These are phyloP conservation scores for Perkinsus marinus DNA, from an alignment of 169 alveolate genomes.

Conservation along the genomic window DNA sequence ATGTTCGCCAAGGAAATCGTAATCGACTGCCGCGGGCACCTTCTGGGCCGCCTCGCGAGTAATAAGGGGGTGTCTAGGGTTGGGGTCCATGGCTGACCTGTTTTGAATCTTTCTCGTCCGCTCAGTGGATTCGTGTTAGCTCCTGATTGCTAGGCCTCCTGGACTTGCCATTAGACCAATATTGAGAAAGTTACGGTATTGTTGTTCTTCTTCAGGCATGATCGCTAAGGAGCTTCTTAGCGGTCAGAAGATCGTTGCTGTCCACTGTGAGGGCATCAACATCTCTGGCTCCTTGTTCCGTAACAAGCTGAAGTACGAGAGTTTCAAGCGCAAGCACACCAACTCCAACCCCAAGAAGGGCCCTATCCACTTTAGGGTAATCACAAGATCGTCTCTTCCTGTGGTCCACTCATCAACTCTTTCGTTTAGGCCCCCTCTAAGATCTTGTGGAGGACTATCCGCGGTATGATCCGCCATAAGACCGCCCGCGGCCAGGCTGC, in stretches of 20 bases:
- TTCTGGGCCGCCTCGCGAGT: constrained; percentile 93
- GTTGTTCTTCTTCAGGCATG: constrained; percentile 64
- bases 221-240: constrained; percentile 93
- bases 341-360: constrained; percentile 92
- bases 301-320: constrained; percentile 80
- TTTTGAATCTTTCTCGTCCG: not conserved
- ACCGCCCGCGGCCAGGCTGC: constrained; percentile 95
- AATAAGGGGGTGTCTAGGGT: not conserved
- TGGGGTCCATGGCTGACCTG: not conserved
- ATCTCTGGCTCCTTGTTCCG: constrained; percentile 89
- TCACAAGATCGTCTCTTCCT: too few relatives aligned
- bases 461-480: constrained; percentile 99
- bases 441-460: constrained; percentile 89
- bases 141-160: not conserved
- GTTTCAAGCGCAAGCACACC: constrained; percentile 81
- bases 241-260: constrained; percentile 92
- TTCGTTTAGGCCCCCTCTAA: constrained; percentile 86
- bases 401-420: too few relatives aligned
- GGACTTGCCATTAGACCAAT: too few relatives aligned
- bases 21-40: constrained; percentile 94
- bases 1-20: constrained; percentile 55
- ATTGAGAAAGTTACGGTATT: too few relatives aligned
- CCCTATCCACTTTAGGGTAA: constrained; percentile 79
- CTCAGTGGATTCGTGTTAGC: too few relatives aligned
- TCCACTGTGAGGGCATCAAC: constrained; percentile 89